Percentiles rank a stretch among this genome's conserved stretches.
Conservation (phyloP, 352 stramenopile genomes). For the Globisporangium yorkense region DNA sequence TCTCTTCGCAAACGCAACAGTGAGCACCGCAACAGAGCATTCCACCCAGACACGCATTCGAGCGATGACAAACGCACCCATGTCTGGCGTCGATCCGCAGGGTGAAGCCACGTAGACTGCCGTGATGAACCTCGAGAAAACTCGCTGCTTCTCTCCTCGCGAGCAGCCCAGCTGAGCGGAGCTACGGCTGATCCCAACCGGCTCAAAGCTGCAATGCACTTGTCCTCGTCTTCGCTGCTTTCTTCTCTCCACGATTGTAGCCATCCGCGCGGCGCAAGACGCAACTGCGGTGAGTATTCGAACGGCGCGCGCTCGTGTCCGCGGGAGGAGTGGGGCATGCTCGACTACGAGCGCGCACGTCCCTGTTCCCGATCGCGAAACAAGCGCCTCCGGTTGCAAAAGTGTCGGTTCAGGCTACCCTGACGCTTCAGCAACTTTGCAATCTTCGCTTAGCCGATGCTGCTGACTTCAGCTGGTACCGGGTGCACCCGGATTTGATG, state of each 20-base stretch:
- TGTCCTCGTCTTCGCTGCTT: neutral
- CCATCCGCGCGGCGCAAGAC: neutral
- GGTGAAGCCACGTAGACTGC: neutral
- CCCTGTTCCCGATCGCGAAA: neutral
- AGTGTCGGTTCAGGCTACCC: neutral
- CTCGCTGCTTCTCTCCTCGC: neutral
- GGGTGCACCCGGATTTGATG: neutral
- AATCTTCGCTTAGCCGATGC: neutral
- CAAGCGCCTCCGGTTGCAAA: neutral
- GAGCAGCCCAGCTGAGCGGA: neutral
- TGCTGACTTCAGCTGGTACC: neutral
- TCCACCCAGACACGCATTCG: no score
- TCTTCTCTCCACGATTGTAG: conserved; percentile 5
- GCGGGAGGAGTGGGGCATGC: neutral
- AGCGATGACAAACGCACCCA: conserved; percentile 1
- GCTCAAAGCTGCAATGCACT: neutral
- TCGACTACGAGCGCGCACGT: neutral
- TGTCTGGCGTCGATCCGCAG: neutral
- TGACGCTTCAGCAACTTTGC: neutral
- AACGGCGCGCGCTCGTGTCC: neutral
- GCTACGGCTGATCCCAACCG: neutral
- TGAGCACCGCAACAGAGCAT: neutral
- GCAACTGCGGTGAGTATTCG: neutral
- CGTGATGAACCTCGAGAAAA: neutral
- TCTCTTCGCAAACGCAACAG: neutral